phyloP scores from a whole-genome alignment of 441 rosid species.

The Erodium texanum region DNA sequence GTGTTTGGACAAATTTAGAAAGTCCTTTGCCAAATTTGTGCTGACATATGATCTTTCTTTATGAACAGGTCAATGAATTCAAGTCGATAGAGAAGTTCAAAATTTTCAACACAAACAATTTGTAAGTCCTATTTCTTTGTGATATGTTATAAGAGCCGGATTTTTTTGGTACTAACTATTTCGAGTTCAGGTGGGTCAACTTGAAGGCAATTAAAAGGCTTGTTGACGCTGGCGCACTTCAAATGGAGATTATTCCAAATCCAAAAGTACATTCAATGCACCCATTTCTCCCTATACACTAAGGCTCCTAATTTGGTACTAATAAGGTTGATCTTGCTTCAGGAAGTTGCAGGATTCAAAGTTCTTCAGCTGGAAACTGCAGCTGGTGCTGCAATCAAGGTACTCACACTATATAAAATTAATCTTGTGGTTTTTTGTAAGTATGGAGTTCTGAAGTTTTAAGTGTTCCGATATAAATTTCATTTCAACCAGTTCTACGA shows the following conservation, averaged over 20 bases:
- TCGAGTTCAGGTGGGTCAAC: conserved; percentile 66
- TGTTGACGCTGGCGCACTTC: conserved; percentile 74
- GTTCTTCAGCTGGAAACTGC: conserved; percentile 94
- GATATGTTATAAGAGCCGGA: neutral
- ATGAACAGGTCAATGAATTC: conserved; percentile 73
- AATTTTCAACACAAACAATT: conserved; percentile 86
- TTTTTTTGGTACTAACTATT: conserved; percentile 21
- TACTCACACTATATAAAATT: conserved; percentile 18
- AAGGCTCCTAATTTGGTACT: neutral
- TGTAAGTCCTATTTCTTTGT: conserved; percentile 38
- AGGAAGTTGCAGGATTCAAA: conserved; percentile 97
- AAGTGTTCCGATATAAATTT: conserved; percentile 11
- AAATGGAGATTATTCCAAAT: conserved; percentile 93
- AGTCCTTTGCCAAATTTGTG: neutral
- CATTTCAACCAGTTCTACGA: conserved; percentile 46
- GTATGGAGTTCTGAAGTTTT: neutral
- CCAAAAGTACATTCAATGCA: conserved; percentile 45
- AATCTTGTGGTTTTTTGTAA: neutral
- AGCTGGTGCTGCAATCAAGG: conserved; percentile 89
- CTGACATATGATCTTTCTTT: conserved; percentile 13
- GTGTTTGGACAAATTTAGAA: neutral
- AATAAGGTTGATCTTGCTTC: conserved; percentile 16
- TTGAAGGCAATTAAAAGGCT: conserved; percentile 80
- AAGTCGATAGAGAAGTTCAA: conserved; percentile 94
- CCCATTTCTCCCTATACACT: neutral